These are phyloP conservation scores for Boechera divaricarpa DNA, from an alignment of 345 rosid species.

Conservation along the genomic window DNA sequence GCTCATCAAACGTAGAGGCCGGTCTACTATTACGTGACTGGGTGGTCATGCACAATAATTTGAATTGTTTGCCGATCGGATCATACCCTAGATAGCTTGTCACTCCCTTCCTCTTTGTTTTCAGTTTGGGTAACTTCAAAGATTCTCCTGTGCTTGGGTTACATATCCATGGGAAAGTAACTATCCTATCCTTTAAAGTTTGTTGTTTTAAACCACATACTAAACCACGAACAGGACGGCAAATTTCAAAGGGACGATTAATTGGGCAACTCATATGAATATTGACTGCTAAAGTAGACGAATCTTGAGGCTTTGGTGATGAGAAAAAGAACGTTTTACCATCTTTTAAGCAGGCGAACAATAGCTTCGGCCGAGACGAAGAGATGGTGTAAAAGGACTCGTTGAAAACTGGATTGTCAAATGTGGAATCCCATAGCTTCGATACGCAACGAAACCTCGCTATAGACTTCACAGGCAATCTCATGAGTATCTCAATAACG, in stretches of 20 bases:
- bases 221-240: constrained; percentile 10
- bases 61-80: constrained; percentile 5
- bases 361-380: neutral
- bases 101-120: neutral
- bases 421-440: neutral
- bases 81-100: neutral
- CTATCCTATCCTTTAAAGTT: neutral
- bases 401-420: neutral
- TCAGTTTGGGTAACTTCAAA: neutral
- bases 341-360: constrained; percentile 1
- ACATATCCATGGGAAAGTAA: neutral
- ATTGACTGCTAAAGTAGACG: neutral
- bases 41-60: constrained; percentile 9
- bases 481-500: constrained; percentile 11
- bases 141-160: neutral
- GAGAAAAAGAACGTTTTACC: neutral
- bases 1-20: neutral
- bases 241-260: neutral
- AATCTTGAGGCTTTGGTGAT: neutral
- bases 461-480: constrained; percentile 6
- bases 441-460: constrained; percentile 16
- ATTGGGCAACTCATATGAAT: neutral
- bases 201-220: neutral
- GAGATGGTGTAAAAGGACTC: neutral
- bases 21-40: neutral